Percentiles rank a stretch among this genome's conserved stretches.
Evolutionary conservation across 1,284 basidiomycete genomes (phyloP).

Genomic region (Fomitopsis palustris): DNA sequence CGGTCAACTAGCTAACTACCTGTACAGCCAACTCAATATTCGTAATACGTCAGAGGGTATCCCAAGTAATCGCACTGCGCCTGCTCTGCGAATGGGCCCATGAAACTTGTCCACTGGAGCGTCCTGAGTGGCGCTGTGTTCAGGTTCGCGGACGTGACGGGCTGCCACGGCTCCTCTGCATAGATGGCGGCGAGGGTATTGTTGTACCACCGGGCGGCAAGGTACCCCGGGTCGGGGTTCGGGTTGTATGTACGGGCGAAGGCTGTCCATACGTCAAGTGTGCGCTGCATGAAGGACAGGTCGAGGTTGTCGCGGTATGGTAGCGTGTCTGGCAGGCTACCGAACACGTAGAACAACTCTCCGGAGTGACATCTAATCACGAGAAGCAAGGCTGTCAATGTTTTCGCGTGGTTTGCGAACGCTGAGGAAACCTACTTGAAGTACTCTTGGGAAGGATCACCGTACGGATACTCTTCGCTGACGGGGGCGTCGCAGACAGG

Average conservation of each 20-base stretch:
- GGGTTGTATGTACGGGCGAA: slow-evolving; percentile 40
- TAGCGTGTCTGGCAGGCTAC: slow-evolving; percentile 28
- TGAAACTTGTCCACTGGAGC: slow-evolving; percentile 25
- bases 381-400: background rate
- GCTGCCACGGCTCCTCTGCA: slow-evolving; percentile 20
- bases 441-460: slow-evolving; percentile 32
- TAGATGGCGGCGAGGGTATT: slow-evolving; percentile 19
- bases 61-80: slow-evolving; percentile 26
- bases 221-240: slow-evolving; percentile 34
- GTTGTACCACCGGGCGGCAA: slow-evolving; percentile 30
- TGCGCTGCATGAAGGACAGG: slow-evolving; percentile 34
- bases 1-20: too few species aligned
- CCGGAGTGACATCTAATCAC: slow-evolving; percentile 29
- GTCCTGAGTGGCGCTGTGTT: slow-evolving; percentile 18
- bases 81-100: slow-evolving; percentile 22
- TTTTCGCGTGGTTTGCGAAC: too few species aligned
- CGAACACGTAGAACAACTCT: slow-evolving; percentile 37
- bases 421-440: slow-evolving; percentile 23
- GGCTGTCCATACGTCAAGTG: slow-evolving; percentile 34
- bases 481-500: slow-evolving; percentile 35
- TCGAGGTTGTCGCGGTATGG: slow-evolving; percentile 37
- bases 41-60: slow-evolving; percentile 20
- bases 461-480: slow-evolving; percentile 29
- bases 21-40: too few species aligned
- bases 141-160: slow-evolving; percentile 21